These are phyloP conservation scores for Aureobasidium sp. DNA, from an alignment of 2,329 filamentous ascomycete genomes.

Conservation along the genomic window DNA sequence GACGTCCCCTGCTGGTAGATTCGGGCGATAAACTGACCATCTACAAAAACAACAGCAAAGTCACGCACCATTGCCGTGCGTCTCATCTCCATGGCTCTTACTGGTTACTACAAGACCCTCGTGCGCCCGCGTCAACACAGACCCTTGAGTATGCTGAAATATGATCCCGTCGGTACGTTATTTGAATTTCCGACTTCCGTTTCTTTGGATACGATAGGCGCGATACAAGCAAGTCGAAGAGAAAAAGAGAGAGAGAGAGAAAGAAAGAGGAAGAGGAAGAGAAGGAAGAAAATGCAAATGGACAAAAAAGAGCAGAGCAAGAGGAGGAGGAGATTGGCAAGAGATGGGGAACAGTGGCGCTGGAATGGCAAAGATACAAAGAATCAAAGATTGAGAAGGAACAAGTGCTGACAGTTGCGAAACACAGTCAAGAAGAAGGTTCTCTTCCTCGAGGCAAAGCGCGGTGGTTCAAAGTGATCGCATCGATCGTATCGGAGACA, in stretches of 20 bases:
- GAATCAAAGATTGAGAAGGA: no score
- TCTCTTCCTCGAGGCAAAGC: slow-evolving; percentile 84
- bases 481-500: not conserved
- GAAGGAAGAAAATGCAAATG: not conserved
- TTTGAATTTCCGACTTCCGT: no score
- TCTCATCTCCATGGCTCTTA: slow-evolving; percentile 97
- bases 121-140: slow-evolving; percentile 69
- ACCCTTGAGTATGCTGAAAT: slow-evolving; percentile 96
- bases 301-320: not conserved
- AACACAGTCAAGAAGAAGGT: slow-evolving; percentile 91
- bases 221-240: no score
- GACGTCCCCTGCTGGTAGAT: no score
- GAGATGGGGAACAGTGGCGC: not conserved
- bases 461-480: slow-evolving; percentile 8
- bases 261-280: no score
- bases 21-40: slow-evolving; percentile 7
- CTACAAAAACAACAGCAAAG: slow-evolving; percentile 54
- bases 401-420: no score
- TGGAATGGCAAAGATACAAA: not conserved
- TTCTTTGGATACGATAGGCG: no score
- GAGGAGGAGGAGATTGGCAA: no score
- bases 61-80: slow-evolving; percentile 88
- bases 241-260: no score
- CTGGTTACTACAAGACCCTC: slow-evolving; percentile 92
- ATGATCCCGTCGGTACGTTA: slow-evolving; percentile 81